A percentile compares a stretch with the other conserved stretches of the same genome.
These are phyloP conservation scores for Backusella circina DNA, from an alignment of 192 early-diverging fungal species.

Conservation along the genomic window DNA sequence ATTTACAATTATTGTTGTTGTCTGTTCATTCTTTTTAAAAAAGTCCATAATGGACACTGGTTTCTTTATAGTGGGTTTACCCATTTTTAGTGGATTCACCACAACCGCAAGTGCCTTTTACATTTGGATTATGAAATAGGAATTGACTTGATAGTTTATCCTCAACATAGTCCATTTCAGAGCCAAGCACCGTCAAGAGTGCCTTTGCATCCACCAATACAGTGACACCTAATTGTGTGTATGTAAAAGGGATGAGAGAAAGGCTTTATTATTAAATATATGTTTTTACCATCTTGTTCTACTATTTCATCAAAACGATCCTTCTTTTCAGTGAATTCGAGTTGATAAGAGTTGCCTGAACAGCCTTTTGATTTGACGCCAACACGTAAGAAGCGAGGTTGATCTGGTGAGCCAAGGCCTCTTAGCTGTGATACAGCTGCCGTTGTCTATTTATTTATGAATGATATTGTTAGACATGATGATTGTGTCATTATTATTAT, in stretches of 20 bases:
- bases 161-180: constrained; percentile 97
- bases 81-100: constrained; percentile 58
- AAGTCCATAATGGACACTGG: background rate
- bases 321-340: constrained; percentile 76
- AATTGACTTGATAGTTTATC: constrained; percentile 88
- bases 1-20: background rate
- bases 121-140: constrained; percentile 96
- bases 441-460: constrained; percentile 75
- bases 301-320: constrained; percentile 91
- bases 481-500: background rate
- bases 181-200: constrained; percentile 88
- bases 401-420: constrained; percentile 52
- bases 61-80: background rate
- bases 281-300: constrained; percentile 81
- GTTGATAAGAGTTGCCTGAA: constrained; percentile 85
- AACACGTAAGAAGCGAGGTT: constrained; percentile 67
- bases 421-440: constrained; percentile 70
- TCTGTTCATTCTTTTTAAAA: background rate
- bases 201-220: constrained; percentile 97
- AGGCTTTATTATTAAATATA: no score
- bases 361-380: constrained; percentile 96
- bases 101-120: constrained; percentile 93
- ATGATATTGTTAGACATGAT: no score
- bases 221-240: constrained; percentile 65
- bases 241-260: constrained; percentile 1